A percentile compares a stretch with the other conserved stretches of the same genome.
Conservation (phyloP, 2,329 filamentous ascomycete species). For the Trichoderma lentiforme region DNA sequence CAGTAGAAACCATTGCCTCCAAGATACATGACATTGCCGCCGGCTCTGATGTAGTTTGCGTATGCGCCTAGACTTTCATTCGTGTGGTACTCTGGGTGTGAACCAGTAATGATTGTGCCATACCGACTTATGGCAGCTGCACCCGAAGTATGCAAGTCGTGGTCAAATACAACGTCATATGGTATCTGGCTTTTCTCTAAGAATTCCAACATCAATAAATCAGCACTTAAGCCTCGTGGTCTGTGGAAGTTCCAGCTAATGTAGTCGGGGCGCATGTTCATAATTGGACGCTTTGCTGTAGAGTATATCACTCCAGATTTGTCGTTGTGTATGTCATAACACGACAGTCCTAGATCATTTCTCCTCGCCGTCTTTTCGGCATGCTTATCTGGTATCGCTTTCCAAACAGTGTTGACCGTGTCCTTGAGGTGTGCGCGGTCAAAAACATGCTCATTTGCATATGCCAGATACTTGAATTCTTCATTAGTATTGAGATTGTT, state of each 20-base stretch:
- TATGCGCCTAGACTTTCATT: neutral
- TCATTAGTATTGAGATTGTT: too few species aligned
- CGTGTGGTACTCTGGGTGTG: neutral
- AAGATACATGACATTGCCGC: neutral
- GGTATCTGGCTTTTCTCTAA: neutral
- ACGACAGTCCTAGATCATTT: neutral
- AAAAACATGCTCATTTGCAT: neutral
- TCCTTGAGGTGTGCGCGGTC: neutral
- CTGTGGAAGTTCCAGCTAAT: neutral
- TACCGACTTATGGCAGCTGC: neutral
- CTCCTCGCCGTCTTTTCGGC: neutral
- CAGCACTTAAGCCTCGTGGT: neutral
- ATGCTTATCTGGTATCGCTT: neutral
- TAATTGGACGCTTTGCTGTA: neutral
- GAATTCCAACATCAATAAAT: neutral
- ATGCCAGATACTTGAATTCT: neutral
- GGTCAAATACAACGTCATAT: neutral
- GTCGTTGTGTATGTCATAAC: neutral
- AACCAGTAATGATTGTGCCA: neutral
- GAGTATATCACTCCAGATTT: neutral
- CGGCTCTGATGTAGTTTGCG: neutral
- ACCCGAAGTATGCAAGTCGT: neutral
- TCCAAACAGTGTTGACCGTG: neutral
- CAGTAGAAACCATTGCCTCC: neutral
- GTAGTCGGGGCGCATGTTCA: too few species aligned